Evolutionary conservation across 164 flowering plant species (phyloP).

Genomic region (Sextonia rubra): DNA sequence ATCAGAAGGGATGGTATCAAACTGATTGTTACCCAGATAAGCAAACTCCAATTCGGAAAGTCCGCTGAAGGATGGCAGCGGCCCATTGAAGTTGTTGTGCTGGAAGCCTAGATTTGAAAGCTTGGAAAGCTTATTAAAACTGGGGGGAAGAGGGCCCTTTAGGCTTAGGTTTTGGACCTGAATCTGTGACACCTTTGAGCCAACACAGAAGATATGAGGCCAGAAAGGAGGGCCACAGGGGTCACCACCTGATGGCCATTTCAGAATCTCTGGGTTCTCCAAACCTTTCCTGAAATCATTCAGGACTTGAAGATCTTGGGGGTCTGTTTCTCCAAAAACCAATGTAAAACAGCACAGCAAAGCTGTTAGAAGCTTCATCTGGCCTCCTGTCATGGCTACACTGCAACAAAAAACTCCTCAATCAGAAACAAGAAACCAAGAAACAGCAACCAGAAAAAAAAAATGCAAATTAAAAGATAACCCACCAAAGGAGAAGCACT

Average conservation of each 20-base stretch:
- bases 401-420: neutral
- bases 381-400: constrained; percentile 16
- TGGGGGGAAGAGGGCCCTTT: constrained; percentile 59
- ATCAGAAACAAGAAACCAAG: neutral
- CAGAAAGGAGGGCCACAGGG: constrained; percentile 70
- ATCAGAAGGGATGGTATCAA: constrained; percentile 67
- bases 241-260: constrained; percentile 67
- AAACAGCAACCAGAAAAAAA: too few relatives aligned
- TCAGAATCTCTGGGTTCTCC: constrained; percentile 61
- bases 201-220: constrained; percentile 61
- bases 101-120: constrained; percentile 67
- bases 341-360: constrained; percentile 14
- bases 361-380: constrained; percentile 9
- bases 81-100: constrained; percentile 53
- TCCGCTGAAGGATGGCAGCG: constrained; percentile 66
- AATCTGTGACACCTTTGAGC: constrained; percentile 61
- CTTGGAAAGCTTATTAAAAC: constrained; percentile 53
- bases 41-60: constrained; percentile 53
- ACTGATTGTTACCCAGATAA: constrained; percentile 56
- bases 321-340: constrained; percentile 41
- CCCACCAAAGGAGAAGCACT: neutral
- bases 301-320: constrained; percentile 51
- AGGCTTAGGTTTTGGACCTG: constrained; percentile 58
- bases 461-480: neutral
- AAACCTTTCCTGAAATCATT: constrained; percentile 59